These are phyloP conservation scores for Blastocystis sp. DNA, from an alignment of 352 stramenopile species.

Conservation along the genomic window DNA sequence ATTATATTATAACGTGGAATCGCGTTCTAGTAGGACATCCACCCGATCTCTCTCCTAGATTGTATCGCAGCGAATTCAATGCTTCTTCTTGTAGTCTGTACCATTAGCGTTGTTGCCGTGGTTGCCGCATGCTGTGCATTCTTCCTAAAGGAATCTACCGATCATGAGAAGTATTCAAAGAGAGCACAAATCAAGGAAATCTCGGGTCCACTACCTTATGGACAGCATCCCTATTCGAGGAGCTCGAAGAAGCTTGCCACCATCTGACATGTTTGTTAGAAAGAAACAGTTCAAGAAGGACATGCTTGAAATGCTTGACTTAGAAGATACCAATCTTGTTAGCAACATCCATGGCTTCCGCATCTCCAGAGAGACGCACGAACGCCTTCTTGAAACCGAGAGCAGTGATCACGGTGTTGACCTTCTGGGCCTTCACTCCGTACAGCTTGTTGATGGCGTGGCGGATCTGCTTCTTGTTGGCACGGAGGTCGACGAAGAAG, in stretches of 20 bases:
- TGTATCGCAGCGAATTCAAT: neutral
- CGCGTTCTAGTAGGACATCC: neutral
- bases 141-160: too few relatives aligned
- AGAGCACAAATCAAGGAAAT: neutral
- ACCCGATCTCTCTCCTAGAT: neutral
- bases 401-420: conserved; percentile 97
- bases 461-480: conserved; percentile 99
- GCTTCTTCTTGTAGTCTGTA: neutral
- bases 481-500: conserved; percentile 81
- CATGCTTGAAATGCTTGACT: conserved; percentile 60
- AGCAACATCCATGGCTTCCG: conserved; percentile 92
- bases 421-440: conserved; percentile 95
- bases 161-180: too few relatives aligned
- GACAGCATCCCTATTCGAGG: conserved; percentile 14
- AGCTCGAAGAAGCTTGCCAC: too few relatives aligned
- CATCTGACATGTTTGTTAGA: neutral
- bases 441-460: conserved; percentile 95
- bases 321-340: conserved; percentile 99
- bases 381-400: conserved; percentile 99
- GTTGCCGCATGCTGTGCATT: too few relatives aligned
- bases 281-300: conserved; percentile 3
- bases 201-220: neutral
- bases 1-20: neutral
- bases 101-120: neutral
- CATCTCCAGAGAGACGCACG: conserved; percentile 54